Evolutionary conservation across 306 rosid species (phyloP), one percentile per base, ranked within the genome.

Genomic region (Lathyrus sativus): DNA sequence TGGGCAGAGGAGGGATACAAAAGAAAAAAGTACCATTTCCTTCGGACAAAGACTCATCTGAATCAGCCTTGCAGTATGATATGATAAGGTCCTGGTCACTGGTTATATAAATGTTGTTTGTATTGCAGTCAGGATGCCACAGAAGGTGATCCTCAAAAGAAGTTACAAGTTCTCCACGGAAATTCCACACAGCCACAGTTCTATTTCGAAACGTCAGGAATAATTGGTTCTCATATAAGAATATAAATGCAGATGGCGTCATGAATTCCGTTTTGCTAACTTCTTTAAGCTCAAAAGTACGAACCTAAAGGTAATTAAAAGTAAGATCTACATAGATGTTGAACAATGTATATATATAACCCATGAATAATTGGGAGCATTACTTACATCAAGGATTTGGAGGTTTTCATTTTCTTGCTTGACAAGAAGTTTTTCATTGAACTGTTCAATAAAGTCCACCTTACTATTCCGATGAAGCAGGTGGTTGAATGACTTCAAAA

Each of bases 91-190:
- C 98, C 85, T 92, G 98, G 77, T 92, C 98, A 57, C 96, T 89
- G 19, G 98, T 92, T 60, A 92, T 92, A 51, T 92, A 92, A 54
- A 92, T 92, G 74, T 92, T 92, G 78, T 92, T 92, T 8, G 98
- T 89, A 53, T 92, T 89, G 84, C 96, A 92, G 85, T 92, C 96
- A 3, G 98, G 98, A 82, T 92, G 98, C 98, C 96, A 92, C 87
- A 92, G 76, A 72, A 89, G 90, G 80, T 92, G 98, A 71, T 92
- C 98, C 78, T 92, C 98, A 71, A 92, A 92, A 3, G 98, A 92
- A 33, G 98, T 92, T 15, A 92, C 98, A 55, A 87, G 96, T 78
- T 92, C 95, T 72, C 98, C 98, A 17, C 96, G 96, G 41, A 92
- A 92, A 81, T 92, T 92, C 98, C 98, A 92, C 57, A 92, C 98